Base-by-base conservation (phyloP, 345 rosid genomes). In the Euphorbia tirucalli region DNA sequence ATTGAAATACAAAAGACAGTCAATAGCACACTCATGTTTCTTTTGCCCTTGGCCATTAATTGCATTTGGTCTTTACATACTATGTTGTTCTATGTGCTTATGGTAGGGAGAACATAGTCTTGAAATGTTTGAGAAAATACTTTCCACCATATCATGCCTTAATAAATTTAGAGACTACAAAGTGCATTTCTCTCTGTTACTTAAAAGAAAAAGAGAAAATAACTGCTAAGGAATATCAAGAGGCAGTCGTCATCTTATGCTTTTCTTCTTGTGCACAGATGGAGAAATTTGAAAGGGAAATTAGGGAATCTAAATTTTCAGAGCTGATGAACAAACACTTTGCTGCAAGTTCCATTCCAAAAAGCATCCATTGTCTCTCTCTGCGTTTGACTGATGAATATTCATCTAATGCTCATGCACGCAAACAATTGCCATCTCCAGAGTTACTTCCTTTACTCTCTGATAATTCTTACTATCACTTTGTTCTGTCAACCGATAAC, bases 251-350 rank as follows among this genome's bases (percentile, higher is more conserved):
- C 35, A 65, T 46, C 64, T 68, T 48, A 65, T 66, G 22, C 48
- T 44, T 2, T 60, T 76, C 70, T 66, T 58, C 30, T 74, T 69
- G 57, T 62, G 27, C 22, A 62, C 93, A 93, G 99, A 90, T 93
- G 90, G 97, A 96, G 86, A 96, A 90, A 83, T 81, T 82, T 7
- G 97, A 96, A 84, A 82, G 85, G 55, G 98, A 96, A 65, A 83
- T 88, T 55, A 86, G 97, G 82, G 99, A 93, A 83, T 87, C 97
- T 25, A 96, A 87, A 80, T 91, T 96, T 73, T 75, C 95, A 41
- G 98, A 96, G 82, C 89, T 93, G 67, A 93, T 93, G 98, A 93
- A 93, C 86, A 96, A 96, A 83, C 99, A 96, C 78, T 91, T 96
- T 78, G 98, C 99, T 72, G 99, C 99, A 70, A 90, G 93, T 85